Conservation (phyloP, 192 early-diverging fungal genomes). For the Coemansia sp. region DNA sequence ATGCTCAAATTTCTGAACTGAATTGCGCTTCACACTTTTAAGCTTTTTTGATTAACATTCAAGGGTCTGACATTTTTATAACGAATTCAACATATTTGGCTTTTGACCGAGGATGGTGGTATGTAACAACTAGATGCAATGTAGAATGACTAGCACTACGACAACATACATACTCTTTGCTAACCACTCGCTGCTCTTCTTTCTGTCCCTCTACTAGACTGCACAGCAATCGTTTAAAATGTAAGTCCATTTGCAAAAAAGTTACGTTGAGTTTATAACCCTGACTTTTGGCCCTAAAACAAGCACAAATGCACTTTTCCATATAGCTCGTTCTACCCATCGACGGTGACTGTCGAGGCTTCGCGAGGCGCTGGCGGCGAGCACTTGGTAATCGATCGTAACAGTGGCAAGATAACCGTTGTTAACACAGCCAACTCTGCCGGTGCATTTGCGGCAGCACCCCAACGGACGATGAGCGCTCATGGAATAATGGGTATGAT, state of each 20-base stretch:
- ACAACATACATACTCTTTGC: background rate
- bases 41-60: too few relatives aligned
- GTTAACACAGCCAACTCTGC: slow-evolving; percentile 3
- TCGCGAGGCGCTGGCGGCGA: slow-evolving; percentile 32
- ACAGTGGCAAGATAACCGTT: slow-evolving; percentile 19
- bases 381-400: slow-evolving; percentile 38
- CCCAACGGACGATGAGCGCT: slow-evolving; percentile 41
- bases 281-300: background rate
- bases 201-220: slow-evolving; percentile 15
- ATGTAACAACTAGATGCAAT: background rate
- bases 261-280: background rate
- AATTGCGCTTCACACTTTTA: background rate
- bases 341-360: slow-evolving; percentile 41
- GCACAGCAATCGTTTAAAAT: slow-evolving; percentile 48
- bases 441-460: slow-evolving; percentile 29
- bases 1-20: too few relatives aligned
- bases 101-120: slow-evolving; percentile 15
- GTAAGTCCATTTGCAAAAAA: slow-evolving; percentile 11
- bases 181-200: background rate
- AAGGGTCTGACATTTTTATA: background rate
- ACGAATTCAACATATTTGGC: background rate
- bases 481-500: slow-evolving; percentile 49
- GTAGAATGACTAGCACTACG: background rate
- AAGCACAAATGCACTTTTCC: background rate
- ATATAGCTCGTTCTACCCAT: slow-evolving; percentile 44